Conservation (phyloP, 495 filamentous ascomycete species). For the Penicillium ucsense region DNA sequence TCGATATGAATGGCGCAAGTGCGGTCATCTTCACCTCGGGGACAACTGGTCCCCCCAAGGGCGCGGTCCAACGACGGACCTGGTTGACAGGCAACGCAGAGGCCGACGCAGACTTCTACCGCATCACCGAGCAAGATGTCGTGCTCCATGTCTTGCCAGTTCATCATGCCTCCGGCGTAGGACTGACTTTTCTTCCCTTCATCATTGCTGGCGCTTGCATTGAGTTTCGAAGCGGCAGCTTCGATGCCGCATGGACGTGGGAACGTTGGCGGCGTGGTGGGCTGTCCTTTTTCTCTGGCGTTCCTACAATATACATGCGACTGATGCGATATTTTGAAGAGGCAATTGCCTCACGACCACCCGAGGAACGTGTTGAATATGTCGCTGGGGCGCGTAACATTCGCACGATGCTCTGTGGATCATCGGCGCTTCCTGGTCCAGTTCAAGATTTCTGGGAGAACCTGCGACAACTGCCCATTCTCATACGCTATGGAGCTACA, state of each 20-base stretch:
- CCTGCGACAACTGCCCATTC: constrained; percentile 28
- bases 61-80: constrained; percentile 27
- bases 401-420: constrained; percentile 36
- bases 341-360: constrained; percentile 10
- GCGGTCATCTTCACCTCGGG: constrained; percentile 36
- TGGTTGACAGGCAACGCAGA: constrained; percentile 20
- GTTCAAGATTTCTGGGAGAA: constrained; percentile 38
- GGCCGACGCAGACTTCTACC: constrained; percentile 18
- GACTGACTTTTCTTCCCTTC: constrained; percentile 38
- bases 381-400: constrained; percentile 28
- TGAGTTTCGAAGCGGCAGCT: constrained; percentile 37
- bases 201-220: constrained; percentile 32
- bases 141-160: constrained; percentile 36
- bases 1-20: constrained; percentile 17
- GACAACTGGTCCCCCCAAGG: constrained; percentile 38
- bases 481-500: constrained; percentile 38
- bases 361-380: constrained; percentile 21
- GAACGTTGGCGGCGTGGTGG: constrained; percentile 34
- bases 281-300: constrained; percentile 38
- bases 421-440: constrained; percentile 35
- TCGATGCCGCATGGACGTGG: constrained; percentile 41
- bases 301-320: constrained; percentile 43
- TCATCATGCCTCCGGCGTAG: constrained; percentile 39
- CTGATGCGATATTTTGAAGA: constrained; percentile 38
- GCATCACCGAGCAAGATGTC: constrained; percentile 16